Base-by-base conservation (phyloP, 805 yeast genomes). In the Nakazawaea anatomiae region DNA sequence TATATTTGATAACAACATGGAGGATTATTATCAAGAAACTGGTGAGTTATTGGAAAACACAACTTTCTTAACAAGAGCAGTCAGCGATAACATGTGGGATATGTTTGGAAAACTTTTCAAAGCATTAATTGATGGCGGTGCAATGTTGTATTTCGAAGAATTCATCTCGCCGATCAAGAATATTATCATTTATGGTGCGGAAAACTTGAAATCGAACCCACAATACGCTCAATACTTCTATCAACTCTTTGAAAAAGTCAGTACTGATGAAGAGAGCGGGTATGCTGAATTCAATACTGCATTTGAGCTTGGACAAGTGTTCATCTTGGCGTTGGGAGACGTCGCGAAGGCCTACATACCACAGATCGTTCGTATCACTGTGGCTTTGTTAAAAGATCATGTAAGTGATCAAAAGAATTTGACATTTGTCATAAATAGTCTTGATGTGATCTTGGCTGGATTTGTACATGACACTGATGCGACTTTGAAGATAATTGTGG, bases 1-100 rank as follows among this genome's bases (percentile, higher is more conserved):
- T 56, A 87, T 89, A 6, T 74, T 91, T 44, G 73, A 68, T 39
- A 75, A 85, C 57, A 74, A 77, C 44, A 68, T 90, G 61, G 88
- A 85, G 54, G 96, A 91, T 60, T 89, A 87, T 64, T 84, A 82
- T 61, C 80, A 87, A 31, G 98, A 94, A 65, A 78, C 83, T 44
- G 81, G 89, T 55, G 96, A 89, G 58, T 74, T 94, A 60, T 81
- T 88, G 52, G 92, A 86, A 58, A 83, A 83, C 58, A 80, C 87
- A 48, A 77, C 90, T 18, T 87, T 85, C 63, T 64, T 83, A 52
- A 67, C 82, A 7, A 76, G 87, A 63, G 59, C 65, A 14, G 79
- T 87, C 18, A 79, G 89, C 2, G 86, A 87, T 6, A 67, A 73
- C 34, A 82, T 90, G 73, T 92, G 97, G 97, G 73, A 74, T 50